Evolutionary conservation across 1,139 yeast genomes (phyloP), one percentile per base, ranked within the genome.

Genomic region (Blastobotrys malaysiensis): DNA sequence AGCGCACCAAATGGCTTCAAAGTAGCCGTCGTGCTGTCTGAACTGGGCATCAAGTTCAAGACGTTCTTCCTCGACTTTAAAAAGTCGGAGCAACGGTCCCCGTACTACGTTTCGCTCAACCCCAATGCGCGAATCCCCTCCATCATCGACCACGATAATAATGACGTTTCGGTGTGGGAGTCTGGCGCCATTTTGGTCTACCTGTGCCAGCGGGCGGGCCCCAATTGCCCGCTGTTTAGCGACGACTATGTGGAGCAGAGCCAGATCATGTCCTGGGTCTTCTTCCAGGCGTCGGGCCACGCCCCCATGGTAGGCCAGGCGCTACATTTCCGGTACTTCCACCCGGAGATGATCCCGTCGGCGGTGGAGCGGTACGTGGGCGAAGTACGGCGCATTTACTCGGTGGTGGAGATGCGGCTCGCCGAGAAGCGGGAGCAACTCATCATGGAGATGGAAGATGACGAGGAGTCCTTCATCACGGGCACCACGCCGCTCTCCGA

Each of bases 241-340:
- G 86, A 83, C 57, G 86, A 86, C 68, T 70, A 86, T 53, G 77
- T 82, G 4, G 97, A 88, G 63, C 97, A 90, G 73, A 79, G 90
- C n/a, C 91, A 85, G 66, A 88, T 91, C 57, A 79, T 83, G 57
- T 83, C 91, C 18, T 91, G 97, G 97, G 77, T 91, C 49, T 91
- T 89, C 68, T 90, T 90, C 76, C 97, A 91, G 72, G 89, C 97
- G 2, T 86, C 95, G 13, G 97, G 97, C 13, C 97, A 90, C 69
- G 96, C 97, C 0, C 97, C 97, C 24, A 91, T 91, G 96, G 88
- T 91, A 65, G 98, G 98, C 21, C 98, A 91, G 70, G 97, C 97
- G 2, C 78, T 90, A 63, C 97, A 91, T 75, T 91, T 91, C 75
- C 78, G 93, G 64, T 88, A 88, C 70, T 90, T 90, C 77, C 97